Base-by-base conservation (phyloP, 768 basidiomycete genomes). In the Lactifluus rugatus region DNA sequence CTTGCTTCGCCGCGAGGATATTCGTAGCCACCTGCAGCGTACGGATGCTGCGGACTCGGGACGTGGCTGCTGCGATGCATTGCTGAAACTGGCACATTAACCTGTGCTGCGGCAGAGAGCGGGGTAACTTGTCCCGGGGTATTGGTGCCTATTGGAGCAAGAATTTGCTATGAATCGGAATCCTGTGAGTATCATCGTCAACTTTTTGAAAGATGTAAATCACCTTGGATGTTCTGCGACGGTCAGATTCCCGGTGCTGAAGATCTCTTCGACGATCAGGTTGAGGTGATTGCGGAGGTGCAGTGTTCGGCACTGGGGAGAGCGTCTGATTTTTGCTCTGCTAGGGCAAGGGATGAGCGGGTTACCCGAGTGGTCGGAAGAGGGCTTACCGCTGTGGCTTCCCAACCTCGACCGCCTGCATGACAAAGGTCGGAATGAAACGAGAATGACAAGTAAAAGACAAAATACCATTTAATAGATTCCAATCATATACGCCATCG, bases 401-500 rank as follows among this genome's bases (percentile, higher is more conserved):
- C 93, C 94, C 94, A 98, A 53, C 95, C 95, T 74, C 89, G 89
- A 48, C 93, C 94, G 64, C 84, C 87, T 89, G 66, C 6, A 23
- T 31, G 16, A 48, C 10, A 54, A 10, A 13, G 3, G 26, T 55
- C 1, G 39, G n/a, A 13, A 19, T 5, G 11, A 50, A 53, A 48
- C 17, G 10, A 14, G 36, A 32, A 51, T n/a, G 44, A 50, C 17
- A 26, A 34, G 46, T 51, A 31, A 56, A 48, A 39, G 25, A 57
- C 16, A 54, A 36, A 23, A 14, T 34, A 87, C 87, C 84, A 67
- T 98, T 93, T 52, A 97, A 73, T 59, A 86, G 64, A 75, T 95
- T 96, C 96, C 96, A 99, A 71, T 99, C 96, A 71, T 89, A 98
- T 32, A 93, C 78, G 19, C 87, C 87, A 73, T 98, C 96, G 63